Percentiles rank a stretch among this genome's conserved stretches.
Evolutionary conservation across 2,329 filamentous ascomycete species (phyloP).

Genomic region (Xylariaceae sp.): DNA sequence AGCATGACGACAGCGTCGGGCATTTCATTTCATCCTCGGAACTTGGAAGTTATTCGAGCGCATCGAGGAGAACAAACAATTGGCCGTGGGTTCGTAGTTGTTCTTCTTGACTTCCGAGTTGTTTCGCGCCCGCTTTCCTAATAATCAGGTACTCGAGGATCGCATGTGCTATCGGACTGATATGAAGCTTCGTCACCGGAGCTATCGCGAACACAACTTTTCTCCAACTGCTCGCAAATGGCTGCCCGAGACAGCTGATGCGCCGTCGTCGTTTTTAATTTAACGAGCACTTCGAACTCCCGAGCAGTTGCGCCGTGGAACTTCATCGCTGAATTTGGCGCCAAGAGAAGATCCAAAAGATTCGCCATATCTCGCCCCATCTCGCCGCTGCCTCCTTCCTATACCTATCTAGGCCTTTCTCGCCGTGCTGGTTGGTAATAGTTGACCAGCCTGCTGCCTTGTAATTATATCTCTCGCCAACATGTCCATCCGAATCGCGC

Average conservation of each 20-base stretch:
- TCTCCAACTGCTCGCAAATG: neutral
- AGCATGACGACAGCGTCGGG: too few relatives aligned
- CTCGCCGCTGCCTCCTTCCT: neutral
- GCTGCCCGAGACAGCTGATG: neutral
- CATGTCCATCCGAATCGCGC: conserved; percentile 62
- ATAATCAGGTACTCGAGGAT: neutral
- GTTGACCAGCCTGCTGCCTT: neutral
- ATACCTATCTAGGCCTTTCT: neutral
- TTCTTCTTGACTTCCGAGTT: neutral
- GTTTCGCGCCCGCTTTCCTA: neutral
- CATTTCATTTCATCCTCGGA: too few relatives aligned
- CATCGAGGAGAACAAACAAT: too few relatives aligned
- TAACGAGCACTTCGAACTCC: neutral
- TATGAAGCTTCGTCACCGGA: neutral
- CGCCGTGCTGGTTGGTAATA: neutral
- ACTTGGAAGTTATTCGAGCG: too few relatives aligned
- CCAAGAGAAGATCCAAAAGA: neutral
- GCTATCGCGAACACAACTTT: neutral
- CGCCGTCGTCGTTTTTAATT: neutral
- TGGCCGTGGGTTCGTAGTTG: too few relatives aligned
- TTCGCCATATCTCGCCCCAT: neutral
- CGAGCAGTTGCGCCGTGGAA: neutral
- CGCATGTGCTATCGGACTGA: neutral
- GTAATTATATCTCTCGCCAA: conserved; percentile 12
- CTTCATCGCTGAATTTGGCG: neutral